Conservation (phyloP, 2,329 filamentous ascomycete species). For the Cordyceps fumosorosea region DNA sequence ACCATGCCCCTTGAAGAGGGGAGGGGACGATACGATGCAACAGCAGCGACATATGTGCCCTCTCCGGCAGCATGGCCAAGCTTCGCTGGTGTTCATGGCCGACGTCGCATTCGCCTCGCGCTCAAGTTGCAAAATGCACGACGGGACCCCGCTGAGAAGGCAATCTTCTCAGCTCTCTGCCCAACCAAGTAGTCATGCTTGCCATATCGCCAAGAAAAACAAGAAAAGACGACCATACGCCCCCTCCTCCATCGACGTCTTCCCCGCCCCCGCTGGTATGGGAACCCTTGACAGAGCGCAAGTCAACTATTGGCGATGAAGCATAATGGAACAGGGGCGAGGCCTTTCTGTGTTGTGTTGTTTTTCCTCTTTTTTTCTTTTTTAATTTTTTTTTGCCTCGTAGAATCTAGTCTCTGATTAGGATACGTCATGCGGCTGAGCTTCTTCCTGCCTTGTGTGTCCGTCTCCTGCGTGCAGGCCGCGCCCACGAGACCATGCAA, state of each 20-base stretch:
- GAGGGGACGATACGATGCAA: no score
- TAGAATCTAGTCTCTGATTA: background rate
- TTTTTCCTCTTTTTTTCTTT: background rate
- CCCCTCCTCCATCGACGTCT: background rate
- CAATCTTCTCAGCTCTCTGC: background rate
- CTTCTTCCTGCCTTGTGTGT: background rate
- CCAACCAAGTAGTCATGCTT: background rate
- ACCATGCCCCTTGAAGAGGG: no score
- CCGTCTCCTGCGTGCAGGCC: background rate
- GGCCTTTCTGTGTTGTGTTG: background rate
- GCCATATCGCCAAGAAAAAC: constrained; percentile 3
- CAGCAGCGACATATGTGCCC: no score
- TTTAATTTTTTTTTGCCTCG: background rate
- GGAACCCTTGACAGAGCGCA: background rate
- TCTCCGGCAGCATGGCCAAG: no score
- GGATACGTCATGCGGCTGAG: background rate
- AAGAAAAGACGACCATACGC: background rate
- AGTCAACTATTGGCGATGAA: background rate
- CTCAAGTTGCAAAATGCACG: background rate
- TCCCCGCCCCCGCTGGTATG: background rate
- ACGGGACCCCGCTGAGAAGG: background rate
- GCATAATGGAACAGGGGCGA: background rate
- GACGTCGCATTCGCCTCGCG: background rate
- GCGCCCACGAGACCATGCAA: background rate
- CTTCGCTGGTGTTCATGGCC: background rate